These are phyloP conservation scores for Lactuca sativa DNA, from an alignment of 129 eudicot species.

Conservation along the genomic window DNA sequence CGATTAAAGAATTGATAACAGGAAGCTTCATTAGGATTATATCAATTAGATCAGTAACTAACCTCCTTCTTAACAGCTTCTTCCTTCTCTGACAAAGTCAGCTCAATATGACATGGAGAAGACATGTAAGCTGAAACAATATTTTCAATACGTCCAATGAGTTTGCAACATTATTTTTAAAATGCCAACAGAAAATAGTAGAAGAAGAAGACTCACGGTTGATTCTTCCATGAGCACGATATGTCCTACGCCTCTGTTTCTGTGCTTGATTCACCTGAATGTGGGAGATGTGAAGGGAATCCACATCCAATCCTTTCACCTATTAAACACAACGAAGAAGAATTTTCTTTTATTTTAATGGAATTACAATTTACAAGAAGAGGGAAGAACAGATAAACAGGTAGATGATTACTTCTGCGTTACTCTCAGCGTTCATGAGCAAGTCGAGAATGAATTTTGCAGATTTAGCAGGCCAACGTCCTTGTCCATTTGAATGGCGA, in stretches of 20 bases:
- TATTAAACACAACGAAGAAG: slow-evolving; percentile 12
- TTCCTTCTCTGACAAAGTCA: slow-evolving; percentile 55
- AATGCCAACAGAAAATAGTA: neutral
- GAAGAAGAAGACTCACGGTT: slow-evolving; percentile 42
- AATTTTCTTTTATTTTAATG: neutral
- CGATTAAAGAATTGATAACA: neutral
- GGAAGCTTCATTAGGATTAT: neutral
- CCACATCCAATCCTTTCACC: slow-evolving; percentile 69
- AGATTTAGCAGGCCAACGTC: slow-evolving; percentile 69
- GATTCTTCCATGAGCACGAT: slow-evolving; percentile 68
- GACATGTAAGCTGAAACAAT: slow-evolving; percentile 57
- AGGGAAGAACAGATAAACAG: neutral
- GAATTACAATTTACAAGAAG: neutral
- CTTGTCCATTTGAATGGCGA: slow-evolving; percentile 66
- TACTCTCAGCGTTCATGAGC: slow-evolving; percentile 70
- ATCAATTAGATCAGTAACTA: neutral
- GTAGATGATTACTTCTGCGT: slow-evolving; percentile 45
- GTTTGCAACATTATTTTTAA: neutral
- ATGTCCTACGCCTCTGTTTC: slow-evolving; percentile 61
- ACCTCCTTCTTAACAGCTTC: slow-evolving; percentile 64
- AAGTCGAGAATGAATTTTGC: slow-evolving; percentile 56
- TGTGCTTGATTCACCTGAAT: slow-evolving; percentile 67
- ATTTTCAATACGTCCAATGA: neutral
- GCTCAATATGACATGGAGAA: slow-evolving; percentile 57
- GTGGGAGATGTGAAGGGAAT: slow-evolving; percentile 59